phyloP scores from a whole-genome alignment of 148 eudicot genomes.

The Dianthus caryophyllus region DNA sequence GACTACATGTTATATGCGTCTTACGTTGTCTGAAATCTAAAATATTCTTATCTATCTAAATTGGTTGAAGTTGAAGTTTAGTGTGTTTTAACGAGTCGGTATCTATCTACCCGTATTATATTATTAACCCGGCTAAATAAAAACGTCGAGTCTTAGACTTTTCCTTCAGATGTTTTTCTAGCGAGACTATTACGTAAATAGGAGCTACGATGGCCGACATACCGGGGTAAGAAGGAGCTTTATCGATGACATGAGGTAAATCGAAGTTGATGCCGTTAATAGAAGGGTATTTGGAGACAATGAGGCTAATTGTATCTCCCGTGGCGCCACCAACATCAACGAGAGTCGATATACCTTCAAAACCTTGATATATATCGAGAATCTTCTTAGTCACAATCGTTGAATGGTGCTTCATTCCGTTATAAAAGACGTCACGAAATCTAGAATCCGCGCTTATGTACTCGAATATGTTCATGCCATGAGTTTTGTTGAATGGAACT shows the following conservation, averaged over 20 bases:
- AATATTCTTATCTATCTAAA: too few species aligned
- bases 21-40: too few species aligned
- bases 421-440: slow-evolving; percentile 11
- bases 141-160: too few species aligned
- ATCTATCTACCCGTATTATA: too few species aligned
- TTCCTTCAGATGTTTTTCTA: too few species aligned
- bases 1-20: too few species aligned
- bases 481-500: slow-evolving; percentile 13
- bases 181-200: too few species aligned
- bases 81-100: too few species aligned
- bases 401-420: slow-evolving; percentile 21
- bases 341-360: slow-evolving; percentile 18
- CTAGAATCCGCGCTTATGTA: slow-evolving; percentile 11
- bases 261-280: too few species aligned
- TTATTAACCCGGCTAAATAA: too few species aligned
- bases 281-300: slow-evolving; percentile 2
- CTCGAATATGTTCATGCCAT: slow-evolving; percentile 17
- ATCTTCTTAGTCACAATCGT: slow-evolving; percentile 10
- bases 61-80: too few species aligned
- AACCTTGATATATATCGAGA: slow-evolving; percentile 15
- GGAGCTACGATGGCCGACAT: background rate
- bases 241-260: background rate
- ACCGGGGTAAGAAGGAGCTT: slow-evolving; percentile 14
- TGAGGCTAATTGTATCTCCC: slow-evolving; percentile 18
- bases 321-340: slow-evolving; percentile 32